Evolutionary conservation across 2,329 filamentous ascomycete genomes (phyloP).

Genomic region (Fusarium drepaniforme): DNA sequence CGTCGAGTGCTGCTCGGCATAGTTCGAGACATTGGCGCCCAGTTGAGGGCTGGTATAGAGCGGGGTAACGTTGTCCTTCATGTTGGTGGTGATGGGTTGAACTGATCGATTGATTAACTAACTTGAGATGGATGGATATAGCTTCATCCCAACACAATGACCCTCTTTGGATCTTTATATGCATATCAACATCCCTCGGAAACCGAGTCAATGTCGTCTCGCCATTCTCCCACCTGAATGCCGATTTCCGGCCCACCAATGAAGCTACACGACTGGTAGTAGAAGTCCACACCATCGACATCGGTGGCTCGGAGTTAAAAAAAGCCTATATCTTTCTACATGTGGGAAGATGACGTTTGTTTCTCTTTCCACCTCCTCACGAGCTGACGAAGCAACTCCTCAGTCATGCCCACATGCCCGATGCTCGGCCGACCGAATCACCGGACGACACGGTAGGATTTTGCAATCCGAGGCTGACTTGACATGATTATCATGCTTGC

Average conservation of each 20-base stretch:
- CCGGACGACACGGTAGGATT: constrained; percentile 1
- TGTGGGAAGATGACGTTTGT: neutral
- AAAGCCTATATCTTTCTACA: neutral
- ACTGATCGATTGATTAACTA: neutral
- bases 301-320: constrained; percentile 34
- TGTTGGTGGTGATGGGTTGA: constrained; percentile 34
- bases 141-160: neutral
- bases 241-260: constrained; percentile 32
- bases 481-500: neutral
- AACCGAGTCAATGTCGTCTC: constrained; percentile 26
- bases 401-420: constrained; percentile 13
- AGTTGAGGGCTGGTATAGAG: constrained; percentile 59
- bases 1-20: constrained; percentile 57
- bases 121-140: neutral
- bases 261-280: neutral
- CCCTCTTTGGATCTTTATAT: neutral
- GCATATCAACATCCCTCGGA: constrained; percentile 22
- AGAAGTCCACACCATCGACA: neutral
- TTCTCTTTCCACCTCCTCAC: neutral
- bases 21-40: constrained; percentile 55
- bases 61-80: constrained; percentile 54
- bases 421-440: constrained; percentile 26
- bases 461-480: neutral
- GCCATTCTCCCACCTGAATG: constrained; percentile 12
- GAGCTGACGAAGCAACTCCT: constrained; percentile 1